Conservation (phyloP, 1,139 yeast genomes). For the Saccharomyces hybrid region DNA sequence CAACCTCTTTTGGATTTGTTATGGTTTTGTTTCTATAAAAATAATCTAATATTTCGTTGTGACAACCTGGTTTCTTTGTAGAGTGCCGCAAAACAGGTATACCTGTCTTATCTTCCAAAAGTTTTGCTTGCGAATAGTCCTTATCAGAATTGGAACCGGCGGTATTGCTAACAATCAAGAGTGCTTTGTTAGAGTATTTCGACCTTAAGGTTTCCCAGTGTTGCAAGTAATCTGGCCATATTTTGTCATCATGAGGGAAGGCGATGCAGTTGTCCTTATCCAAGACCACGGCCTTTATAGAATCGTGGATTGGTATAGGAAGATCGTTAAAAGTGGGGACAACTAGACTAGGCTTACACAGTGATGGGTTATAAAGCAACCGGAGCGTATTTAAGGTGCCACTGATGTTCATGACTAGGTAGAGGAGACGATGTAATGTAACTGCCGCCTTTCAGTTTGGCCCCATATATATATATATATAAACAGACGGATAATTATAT, state of each 20-base stretch:
- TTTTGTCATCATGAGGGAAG: constrained; percentile 66
- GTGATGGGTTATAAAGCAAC: constrained; percentile 52
- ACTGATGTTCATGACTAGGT: constrained; percentile 43
- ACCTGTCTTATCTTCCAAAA: constrained; percentile 62
- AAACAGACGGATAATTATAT: too few relatives aligned
- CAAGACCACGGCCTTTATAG: constrained; percentile 70
- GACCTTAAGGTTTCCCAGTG: constrained; percentile 51
- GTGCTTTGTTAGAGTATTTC: constrained; percentile 54
- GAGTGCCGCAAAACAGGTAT: constrained; percentile 70
- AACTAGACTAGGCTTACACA: constrained; percentile 61
- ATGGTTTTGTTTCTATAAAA: constrained; percentile 43
- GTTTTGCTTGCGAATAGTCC: constrained; percentile 50
- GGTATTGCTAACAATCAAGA: constrained; percentile 82
- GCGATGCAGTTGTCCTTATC: constrained; percentile 97
- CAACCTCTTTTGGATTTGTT: constrained; percentile 52
- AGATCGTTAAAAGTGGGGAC: constrained; percentile 59
- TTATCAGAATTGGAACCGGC: constrained; percentile 83
- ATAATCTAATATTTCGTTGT: constrained; percentile 55
- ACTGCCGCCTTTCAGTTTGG: not conserved
- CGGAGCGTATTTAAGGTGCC: constrained; percentile 65
- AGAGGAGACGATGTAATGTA: not conserved
- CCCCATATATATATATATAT: not conserved
- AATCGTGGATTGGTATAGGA: constrained; percentile 39
- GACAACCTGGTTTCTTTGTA: constrained; percentile 87
- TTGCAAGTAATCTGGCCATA: constrained; percentile 65